Conservation (phyloP, 495 filamentous ascomycete genomes). For the Podospora pseudoanserina region DNA sequence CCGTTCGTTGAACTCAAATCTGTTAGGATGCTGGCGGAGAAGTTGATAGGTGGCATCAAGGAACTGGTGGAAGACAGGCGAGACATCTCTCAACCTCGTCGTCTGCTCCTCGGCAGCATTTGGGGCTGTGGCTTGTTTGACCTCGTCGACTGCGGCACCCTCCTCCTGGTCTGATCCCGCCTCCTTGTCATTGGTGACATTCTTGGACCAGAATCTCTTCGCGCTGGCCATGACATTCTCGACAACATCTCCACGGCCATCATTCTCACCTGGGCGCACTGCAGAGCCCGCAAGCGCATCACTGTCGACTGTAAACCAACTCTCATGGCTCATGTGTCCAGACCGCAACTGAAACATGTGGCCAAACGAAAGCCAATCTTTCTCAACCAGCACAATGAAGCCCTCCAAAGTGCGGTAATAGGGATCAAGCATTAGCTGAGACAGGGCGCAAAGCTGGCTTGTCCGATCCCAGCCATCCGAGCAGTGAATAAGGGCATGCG, state of each 20-base stretch:
- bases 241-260: constrained; percentile 67
- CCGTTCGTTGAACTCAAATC: constrained; percentile 96
- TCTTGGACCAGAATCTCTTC: constrained; percentile 83
- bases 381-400: constrained; percentile 92
- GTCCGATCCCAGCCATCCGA: constrained; percentile 99
- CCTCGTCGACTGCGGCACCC: constrained; percentile 47
- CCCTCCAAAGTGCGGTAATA: constrained; percentile 95
- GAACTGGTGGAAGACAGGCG: constrained; percentile 98
- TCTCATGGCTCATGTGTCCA: constrained; percentile 81
- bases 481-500: constrained; percentile 94
- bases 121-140: constrained; percentile 23
- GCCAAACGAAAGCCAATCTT: constrained; percentile 96
- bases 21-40: constrained; percentile 76
- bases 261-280: constrained; percentile 52
- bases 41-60: constrained; percentile 93
- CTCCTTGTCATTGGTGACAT: constrained; percentile 64
- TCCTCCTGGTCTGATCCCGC: constrained; percentile 56
- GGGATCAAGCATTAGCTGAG: constrained; percentile 90
- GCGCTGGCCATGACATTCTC: constrained; percentile 85
- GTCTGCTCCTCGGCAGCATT: constrained; percentile 38
- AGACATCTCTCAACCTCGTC: constrained; percentile 72
- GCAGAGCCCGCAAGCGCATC: constrained; percentile 53
- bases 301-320: constrained; percentile 90
- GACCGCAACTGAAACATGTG: constrained; percentile 94
- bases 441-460: constrained; percentile 88